Percentiles rank a stretch among this genome's conserved stretches.
phyloP scores from a whole-genome alignment of 495 filamentous ascomycete species.

The Daldinia childiae region DNA sequence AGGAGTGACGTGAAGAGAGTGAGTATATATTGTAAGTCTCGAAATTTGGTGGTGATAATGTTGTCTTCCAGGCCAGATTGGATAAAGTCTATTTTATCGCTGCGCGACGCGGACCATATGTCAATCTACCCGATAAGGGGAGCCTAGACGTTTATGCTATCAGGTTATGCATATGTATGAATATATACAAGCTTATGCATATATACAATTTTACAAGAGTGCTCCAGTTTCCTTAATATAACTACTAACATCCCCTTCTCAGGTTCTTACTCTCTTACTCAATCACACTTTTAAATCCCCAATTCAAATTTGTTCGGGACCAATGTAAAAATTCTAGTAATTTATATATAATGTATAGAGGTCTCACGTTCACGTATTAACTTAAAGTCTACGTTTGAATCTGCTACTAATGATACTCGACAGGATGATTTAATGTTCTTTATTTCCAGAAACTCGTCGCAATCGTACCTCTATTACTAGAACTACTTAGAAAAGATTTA shows the following conservation, averaged over 20 bases:
- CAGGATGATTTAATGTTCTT: neutral
- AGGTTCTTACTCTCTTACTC: too few relatives aligned
- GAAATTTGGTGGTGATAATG: neutral
- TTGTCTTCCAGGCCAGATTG: neutral
- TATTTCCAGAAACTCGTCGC: neutral
- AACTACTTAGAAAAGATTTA: neutral
- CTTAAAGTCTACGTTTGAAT: neutral
- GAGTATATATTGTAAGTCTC: neutral
- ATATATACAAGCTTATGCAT: neutral
- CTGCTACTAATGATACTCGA: neutral
- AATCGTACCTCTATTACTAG: neutral
- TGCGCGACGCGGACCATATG: slow-evolving; percentile 1
- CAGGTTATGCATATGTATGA: neutral
- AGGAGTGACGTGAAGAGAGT: slow-evolving; percentile 26
- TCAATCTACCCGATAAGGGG: neutral
- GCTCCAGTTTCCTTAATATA: too few relatives aligned
- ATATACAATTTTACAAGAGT: neutral
- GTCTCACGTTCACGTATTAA: neutral
- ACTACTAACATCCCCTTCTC: too few relatives aligned
- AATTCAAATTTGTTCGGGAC: neutral
- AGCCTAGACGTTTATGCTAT: neutral
- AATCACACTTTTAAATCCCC: neutral
- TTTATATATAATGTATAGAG: neutral
- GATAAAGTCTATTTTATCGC: neutral
- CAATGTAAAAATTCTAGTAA: neutral